Evolutionary conservation across 192 early-diverging fungal species (phyloP), one percentile per base, ranked within the genome.

Genomic region (Coemansia sp.): DNA sequence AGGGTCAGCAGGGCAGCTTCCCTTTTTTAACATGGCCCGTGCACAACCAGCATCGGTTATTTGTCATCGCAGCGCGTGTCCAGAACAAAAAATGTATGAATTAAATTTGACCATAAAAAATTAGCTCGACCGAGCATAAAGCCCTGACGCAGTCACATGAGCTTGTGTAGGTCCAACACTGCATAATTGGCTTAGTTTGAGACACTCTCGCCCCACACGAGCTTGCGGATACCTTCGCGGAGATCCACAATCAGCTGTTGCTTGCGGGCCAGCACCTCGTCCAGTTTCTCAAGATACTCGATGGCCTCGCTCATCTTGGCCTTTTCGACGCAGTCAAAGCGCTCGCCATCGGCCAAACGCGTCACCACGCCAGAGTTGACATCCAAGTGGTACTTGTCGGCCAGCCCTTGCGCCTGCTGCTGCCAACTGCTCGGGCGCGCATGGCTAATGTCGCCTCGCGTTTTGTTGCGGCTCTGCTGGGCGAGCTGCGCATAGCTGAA

Each of bases 261-360:
- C 65, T 87, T 87, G 14, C 71, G 72, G 26, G 74, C 82, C 62
- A 87, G 72, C 56, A 87, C 73, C 62, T 80, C 83, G 47, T 87
- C 86, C 63, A 87, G 54, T 23, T 82, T 71, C 60, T 78, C 83
- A 9, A 87, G 60, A 29, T 87, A 87, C 69, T 86, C 85, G 73
- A 87, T 81, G 20, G 83, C 87, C 57, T 87, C 72, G 10, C 83
- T 82, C 64, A 89, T 81, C 58, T 88, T 84, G 29, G 85, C 84
- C 20, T 86, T 58, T 54, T 90, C 73, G 18, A 69, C 66, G 37
- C 64, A 67, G 52, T 78, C 72, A 68, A 74, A 73, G 60, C 43
- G 53, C 38, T 69, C 43, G 14, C 68, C 71, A 11, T 79, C 76
- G n/a, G 59, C 39, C 63, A 79, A 55, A 16, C 76, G 62, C 55